These are phyloP conservation scores for Phlebiopsis gigantea DNA, from an alignment of 768 basidiomycete genomes.

Conservation along the genomic window DNA sequence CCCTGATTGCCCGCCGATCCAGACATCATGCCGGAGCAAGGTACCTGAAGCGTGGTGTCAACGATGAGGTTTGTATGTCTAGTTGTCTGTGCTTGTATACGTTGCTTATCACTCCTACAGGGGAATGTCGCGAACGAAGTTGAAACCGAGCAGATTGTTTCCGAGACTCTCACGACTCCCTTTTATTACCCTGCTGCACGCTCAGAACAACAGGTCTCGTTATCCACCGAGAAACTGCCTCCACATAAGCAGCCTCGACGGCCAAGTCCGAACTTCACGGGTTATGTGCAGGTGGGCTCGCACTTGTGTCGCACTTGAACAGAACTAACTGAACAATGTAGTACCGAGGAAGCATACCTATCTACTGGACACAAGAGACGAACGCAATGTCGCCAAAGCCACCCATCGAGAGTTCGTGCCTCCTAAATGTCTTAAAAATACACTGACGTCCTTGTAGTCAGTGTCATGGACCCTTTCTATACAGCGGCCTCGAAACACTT, in stretches of 20 bases:
- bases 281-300: conserved; percentile 76
- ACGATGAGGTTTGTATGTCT: conserved; percentile 63
- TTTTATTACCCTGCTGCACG: conserved; percentile 66
- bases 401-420: conserved; percentile 83
- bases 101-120: conserved; percentile 34
- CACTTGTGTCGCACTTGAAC: neutral
- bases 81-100: neutral
- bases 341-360: conserved; percentile 93
- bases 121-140: conserved; percentile 99
- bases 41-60: conserved; percentile 91
- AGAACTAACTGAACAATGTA: conserved; percentile 22
- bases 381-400: conserved; percentile 88
- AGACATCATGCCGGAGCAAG: conserved; percentile 94
- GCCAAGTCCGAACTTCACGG: conserved; percentile 85
- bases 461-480: conserved; percentile 92
- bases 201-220: neutral
- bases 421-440: neutral
- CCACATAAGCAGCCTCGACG: conserved; percentile 29
- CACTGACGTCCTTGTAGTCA: conserved; percentile 46
- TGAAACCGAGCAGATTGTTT: conserved; percentile 96
- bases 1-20: conserved; percentile 91
- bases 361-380: conserved; percentile 95
- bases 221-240: neutral
- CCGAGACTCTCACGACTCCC: conserved; percentile 82
- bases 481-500: conserved; percentile 92